Base-by-base conservation (phyloP, 1,284 basidiomycete species). In the Filobasidium uniguttulatum region DNA sequence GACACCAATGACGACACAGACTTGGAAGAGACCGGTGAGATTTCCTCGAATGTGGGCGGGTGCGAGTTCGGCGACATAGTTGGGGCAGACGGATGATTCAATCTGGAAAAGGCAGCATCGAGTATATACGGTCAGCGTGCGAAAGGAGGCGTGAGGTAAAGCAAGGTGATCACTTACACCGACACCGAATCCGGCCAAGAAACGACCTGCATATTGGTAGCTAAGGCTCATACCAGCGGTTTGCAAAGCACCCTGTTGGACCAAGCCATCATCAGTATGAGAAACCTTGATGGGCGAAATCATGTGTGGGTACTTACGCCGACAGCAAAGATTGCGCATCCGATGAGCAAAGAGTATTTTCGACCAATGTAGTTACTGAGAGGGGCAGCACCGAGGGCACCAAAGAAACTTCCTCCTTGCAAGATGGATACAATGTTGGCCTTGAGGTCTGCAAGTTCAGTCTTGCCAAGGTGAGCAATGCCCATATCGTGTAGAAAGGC, bases 351-450 rank as follows among this genome's bases (percentile, higher is more conserved):
- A 1, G 80, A 76, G 55, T 56, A 57, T 55, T 65, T 63, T 52
- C 65, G 56, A 31, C 66, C 67, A 22, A 66, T 44, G 15, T 54
- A 46, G 51, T 65, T 60, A 49, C 57, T 57, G 44, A 66, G 49
- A 1, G 60, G 62, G 0, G 79, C 78, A 54, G 75, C 79, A 17
- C 73, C 72, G 7, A 87, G 62, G 10, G 83, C 80, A 44, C 85
- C 83, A 60, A 86, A 85, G 73, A 85, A 85, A 7, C 65, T 80
- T 33, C 83, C 83, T 3, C 79, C 83, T 62, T 85, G 83, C 10
- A 86, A 74, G 19, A 85, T 82, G 8, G 82, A 80, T 20, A 85
- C 83, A 30, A 80, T 75, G 59, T 80, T 78, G 49, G 64, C 62
- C 57, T 59, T 61, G 47, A 53, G 17, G 17, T 53, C 47, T n/a